These are phyloP conservation scores for Gaultheria prostrata DNA, from an alignment of 148 eudicot species.

Conservation along the genomic window DNA sequence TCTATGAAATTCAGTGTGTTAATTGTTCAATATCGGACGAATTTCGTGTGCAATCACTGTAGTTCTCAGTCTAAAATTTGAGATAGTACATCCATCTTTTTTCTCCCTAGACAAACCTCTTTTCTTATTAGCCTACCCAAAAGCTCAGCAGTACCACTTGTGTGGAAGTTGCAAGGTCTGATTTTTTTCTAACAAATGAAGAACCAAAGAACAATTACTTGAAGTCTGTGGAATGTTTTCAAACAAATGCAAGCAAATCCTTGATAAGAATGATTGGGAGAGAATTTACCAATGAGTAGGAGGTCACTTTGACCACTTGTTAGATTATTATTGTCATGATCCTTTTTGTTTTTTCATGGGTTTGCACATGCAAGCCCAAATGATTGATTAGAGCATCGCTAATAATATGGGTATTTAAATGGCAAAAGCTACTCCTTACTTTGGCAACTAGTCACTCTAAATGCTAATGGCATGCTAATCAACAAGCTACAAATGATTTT, in stretches of 20 bases:
- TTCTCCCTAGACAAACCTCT: no score
- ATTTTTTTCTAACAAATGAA: background rate
- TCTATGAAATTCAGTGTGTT: background rate
- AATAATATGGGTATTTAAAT: background rate
- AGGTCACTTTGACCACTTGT: background rate
- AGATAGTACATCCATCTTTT: background rate
- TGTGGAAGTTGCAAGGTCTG: background rate
- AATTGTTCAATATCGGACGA: background rate
- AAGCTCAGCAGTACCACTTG: background rate
- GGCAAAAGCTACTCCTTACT: no score
- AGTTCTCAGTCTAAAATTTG: background rate
- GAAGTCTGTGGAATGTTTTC: background rate
- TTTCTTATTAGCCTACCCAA: background rate
- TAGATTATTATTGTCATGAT: background rate
- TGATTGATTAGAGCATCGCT: background rate
- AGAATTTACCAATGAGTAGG: background rate
- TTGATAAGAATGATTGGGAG: background rate
- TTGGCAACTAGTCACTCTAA: no score
- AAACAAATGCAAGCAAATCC: background rate
- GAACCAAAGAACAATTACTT: background rate
- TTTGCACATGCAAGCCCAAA: background rate
- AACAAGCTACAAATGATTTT: no score
- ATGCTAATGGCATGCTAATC: no score
- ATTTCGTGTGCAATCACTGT: background rate
- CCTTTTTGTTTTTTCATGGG: background rate